Base-by-base conservation (phyloP, 495 filamentous ascomycete genomes). In the Chaetomidium leptoderma region DNA sequence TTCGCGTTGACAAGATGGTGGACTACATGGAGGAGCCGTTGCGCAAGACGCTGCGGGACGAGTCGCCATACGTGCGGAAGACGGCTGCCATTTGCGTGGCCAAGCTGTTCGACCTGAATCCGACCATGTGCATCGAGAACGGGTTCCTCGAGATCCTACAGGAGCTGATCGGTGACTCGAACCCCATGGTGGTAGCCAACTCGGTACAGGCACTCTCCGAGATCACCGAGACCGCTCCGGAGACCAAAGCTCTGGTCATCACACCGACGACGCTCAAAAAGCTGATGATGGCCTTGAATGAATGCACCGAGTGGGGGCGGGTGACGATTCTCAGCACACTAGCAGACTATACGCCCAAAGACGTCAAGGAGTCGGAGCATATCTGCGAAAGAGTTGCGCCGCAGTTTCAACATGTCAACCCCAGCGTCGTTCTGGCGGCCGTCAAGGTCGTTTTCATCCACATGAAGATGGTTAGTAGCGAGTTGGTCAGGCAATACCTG, bases 1-100 rank as follows among this genome's bases (percentile, higher is more conserved):
- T 99, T 59, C 81, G 93, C 40, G 93, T 99, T 58, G 93, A 97
- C 60, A 99, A 99, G 75, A 99, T 99, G 87, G 89, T 97, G 60
- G 95, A 99, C 67, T 99, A 99, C 71, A 97, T 97, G 93, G 93
- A 99, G 73, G 93, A 97, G 70, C 93, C 93, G 23, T 77, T 99
- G 51, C 83, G 93, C 61, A 99, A 99, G 74, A 99, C 93, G 17
- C 79, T 99, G 61, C 86, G 88, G 66, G 93, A 98, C 72, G 95
- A 98, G 74, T 97, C 92, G 48, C 93, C 93, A 0, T 98, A 98
- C 75, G 93, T 98, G 42, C 89, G 93, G 66, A 98, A 98, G 76
- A 98, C 93, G 0, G 95, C 95, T 44, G 93, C 92, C 7, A 92
- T 98, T 59, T 97, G 93, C 69, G 93, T 98, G 23, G 93, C 95